Evolutionary conservation across 495 filamentous ascomycete species (phyloP).

Genomic region (Penicillium pulvis): DNA sequence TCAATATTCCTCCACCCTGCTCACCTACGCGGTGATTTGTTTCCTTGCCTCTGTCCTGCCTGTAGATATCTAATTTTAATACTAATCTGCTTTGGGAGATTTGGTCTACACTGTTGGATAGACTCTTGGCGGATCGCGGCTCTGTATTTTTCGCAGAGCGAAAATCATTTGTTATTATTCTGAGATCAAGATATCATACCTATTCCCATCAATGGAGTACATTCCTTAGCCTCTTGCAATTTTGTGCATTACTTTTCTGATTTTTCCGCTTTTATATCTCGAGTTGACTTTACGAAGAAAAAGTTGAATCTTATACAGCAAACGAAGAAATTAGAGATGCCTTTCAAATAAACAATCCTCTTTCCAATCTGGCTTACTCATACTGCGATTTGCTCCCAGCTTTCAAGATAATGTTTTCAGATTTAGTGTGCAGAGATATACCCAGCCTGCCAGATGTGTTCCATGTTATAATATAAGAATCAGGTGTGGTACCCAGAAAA

Average conservation of each 20-base stretch:
- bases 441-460: no score
- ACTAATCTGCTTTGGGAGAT: slow-evolving; percentile 32
- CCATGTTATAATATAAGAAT: not conserved
- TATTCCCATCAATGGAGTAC: slow-evolving; percentile 41
- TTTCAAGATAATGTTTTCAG: not conserved
- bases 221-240: slow-evolving; percentile 28
- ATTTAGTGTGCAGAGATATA: no score
- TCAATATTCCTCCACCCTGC: not conserved
- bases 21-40: not conserved
- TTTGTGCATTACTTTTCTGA: not conserved
- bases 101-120: slow-evolving; percentile 7
- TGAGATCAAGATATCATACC: slow-evolving; percentile 17
- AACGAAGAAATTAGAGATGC: not conserved
- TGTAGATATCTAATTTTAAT: slow-evolving; percentile 49
- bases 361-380: not conserved
- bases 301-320: not conserved
- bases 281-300: not conserved
- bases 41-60: slow-evolving; percentile 21
- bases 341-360: not conserved
- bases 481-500: not conserved
- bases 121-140: slow-evolving; percentile 11
- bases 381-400: not conserved
- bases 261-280: not conserved
- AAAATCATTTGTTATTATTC: slow-evolving; percentile 20
- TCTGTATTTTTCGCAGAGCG: slow-evolving; percentile 12